Evolutionary conservation across 2,329 filamentous ascomycete genomes (phyloP).

Genomic region (Arthroderma sp.): DNA sequence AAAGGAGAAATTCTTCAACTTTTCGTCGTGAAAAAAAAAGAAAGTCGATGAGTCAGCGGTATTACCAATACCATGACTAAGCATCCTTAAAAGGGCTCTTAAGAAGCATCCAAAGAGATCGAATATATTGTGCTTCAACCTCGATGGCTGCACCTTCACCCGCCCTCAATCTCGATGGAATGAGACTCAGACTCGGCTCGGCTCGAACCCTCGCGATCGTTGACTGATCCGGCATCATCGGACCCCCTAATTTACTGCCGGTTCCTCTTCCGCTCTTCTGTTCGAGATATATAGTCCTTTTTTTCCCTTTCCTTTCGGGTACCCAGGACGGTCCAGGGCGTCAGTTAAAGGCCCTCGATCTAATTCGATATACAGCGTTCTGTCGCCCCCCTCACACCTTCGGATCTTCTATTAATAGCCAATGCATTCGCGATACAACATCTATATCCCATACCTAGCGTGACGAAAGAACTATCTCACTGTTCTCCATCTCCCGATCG

Average conservation of each 20-base stretch:
- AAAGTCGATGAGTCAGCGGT: neutral
- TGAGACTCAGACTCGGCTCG: neutral
- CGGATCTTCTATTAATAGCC: neutral
- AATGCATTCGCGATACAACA: constrained; percentile 9
- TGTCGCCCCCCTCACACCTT: neutral
- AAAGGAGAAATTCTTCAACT: too few species aligned
- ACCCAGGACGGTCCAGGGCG: neutral
- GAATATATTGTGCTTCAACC: neutral
- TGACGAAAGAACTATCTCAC: constrained; percentile 6
- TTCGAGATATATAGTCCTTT: neutral
- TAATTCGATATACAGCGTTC: neutral
- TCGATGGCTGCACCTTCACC: neutral
- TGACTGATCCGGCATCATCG: neutral
- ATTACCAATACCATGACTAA: neutral
- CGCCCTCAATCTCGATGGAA: neutral
- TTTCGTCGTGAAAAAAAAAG: neutral
- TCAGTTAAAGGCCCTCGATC: neutral
- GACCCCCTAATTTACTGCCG: neutral
- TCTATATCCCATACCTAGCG: constrained; percentile 6
- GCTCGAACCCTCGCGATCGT: neutral
- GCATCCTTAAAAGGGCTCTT: neutral
- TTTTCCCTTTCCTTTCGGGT: neutral
- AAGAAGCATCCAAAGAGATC: neutral
- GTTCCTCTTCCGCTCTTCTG: neutral
- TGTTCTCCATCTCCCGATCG: neutral